Evolutionary conservation across 2,329 filamentous ascomycete genomes (phyloP).

Genomic region (Allantophomopsis cytisporea): DNA sequence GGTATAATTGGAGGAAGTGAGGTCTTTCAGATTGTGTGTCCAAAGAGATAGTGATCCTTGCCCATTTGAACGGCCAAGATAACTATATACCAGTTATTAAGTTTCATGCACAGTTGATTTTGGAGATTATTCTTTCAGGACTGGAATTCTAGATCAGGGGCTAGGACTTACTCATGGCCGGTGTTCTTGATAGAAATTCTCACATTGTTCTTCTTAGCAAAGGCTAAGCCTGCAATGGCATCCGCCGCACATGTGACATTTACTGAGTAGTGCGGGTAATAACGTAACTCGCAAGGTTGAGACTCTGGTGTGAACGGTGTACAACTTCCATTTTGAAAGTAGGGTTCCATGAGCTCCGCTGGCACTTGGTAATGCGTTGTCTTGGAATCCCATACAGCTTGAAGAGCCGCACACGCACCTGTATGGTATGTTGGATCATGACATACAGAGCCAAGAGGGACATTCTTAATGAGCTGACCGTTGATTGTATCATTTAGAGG

Average conservation of each 20-base stretch:
- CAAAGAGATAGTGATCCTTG: background rate
- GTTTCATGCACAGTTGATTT: no score
- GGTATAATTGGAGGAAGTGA: background rate
- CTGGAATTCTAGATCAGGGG: background rate
- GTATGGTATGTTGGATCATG: conserved; percentile 1
- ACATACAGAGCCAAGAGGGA: conserved; percentile 5
- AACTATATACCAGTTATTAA: background rate
- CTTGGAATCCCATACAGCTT: no score
- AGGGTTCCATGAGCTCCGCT: no score
- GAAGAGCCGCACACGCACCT: no score
- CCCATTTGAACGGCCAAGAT: conserved; percentile 5
- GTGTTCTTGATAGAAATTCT: conserved; percentile 28
- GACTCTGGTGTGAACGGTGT: no score
- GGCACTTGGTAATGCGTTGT: no score
- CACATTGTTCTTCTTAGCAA: conserved; percentile 28
- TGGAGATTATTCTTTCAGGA: no score
- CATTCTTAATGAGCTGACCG: conserved; percentile 6
- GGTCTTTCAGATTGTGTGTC: conserved; percentile 1
- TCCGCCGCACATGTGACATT: conserved; percentile 22
- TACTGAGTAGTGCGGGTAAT: conserved; percentile 21
- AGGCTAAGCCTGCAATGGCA: conserved; percentile 24
- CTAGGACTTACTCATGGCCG: conserved; percentile 22
- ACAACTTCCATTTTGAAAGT: no score
- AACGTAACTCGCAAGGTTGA: conserved; percentile 5
- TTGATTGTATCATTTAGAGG: conserved; percentile 5